phyloP scores from a whole-genome alignment of 805 yeast species.

The Saturnispora diversa region DNA sequence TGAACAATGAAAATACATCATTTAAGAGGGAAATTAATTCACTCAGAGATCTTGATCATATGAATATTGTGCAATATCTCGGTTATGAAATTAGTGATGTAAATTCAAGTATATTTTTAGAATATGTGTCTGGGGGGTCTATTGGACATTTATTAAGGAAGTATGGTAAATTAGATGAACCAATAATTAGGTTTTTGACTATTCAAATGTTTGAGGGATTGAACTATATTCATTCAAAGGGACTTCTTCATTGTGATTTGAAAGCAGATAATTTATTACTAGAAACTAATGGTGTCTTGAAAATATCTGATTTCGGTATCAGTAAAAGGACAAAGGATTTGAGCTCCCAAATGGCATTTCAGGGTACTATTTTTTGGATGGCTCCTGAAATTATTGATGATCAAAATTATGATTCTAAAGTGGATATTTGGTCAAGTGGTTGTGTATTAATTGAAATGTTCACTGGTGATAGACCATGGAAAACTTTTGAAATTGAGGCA shows the following conservation, averaged over 20 bases:
- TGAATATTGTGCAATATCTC: slow-evolving; percentile 89
- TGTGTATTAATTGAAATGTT: slow-evolving; percentile 97
- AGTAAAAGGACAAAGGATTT: slow-evolving; percentile 81
- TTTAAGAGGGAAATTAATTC: slow-evolving; percentile 87
- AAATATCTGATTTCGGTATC: slow-evolving; percentile 94
- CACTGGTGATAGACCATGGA: slow-evolving; percentile 97
- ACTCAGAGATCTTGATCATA: slow-evolving; percentile 86
- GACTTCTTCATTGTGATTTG: slow-evolving; percentile 87
- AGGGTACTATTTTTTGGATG: slow-evolving; percentile 99
- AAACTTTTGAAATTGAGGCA: slow-evolving; percentile 87
- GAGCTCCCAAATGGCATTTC: slow-evolving; percentile 84
- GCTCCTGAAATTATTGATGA: slow-evolving; percentile 98
- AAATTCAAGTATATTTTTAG: slow-evolving; percentile 80
- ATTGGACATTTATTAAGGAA: slow-evolving; percentile 77
- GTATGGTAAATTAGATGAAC: slow-evolving; percentile 80
- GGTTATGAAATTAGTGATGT: slow-evolving; percentile 78
- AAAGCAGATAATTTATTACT: slow-evolving; percentile 87
- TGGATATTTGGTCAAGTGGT: slow-evolving; percentile 97
- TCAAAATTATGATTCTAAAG: slow-evolving; percentile 85
- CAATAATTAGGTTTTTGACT: slow-evolving; percentile 61
- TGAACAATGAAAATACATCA: slow-evolving; percentile 57
- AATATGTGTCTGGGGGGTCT: slow-evolving; percentile 97
- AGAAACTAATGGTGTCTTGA: slow-evolving; percentile 88
- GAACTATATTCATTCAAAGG: slow-evolving; percentile 78
- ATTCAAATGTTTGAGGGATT: slow-evolving; percentile 77